Evolutionary conservation across 306 rosid species (phyloP).

Genomic region (Betula pendula): DNA sequence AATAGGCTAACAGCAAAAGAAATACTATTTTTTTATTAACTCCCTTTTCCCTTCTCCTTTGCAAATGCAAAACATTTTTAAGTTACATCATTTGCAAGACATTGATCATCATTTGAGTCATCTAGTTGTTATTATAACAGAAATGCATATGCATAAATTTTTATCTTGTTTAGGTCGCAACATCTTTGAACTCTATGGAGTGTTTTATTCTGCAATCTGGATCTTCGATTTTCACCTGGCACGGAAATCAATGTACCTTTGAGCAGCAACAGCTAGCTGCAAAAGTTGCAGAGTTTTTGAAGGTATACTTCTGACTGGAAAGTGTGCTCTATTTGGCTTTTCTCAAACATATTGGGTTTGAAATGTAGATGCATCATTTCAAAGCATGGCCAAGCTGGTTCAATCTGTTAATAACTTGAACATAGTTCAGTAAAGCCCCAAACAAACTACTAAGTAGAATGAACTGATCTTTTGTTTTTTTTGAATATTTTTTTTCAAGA

Average conservation of each 20-base stretch:
- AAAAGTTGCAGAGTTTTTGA: conserved; percentile 85
- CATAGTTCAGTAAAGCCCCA: not conserved
- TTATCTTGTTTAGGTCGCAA: conserved; percentile 65
- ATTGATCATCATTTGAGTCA: conserved; percentile 7
- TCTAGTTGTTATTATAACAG: conserved; percentile 9
- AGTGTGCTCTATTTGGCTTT: conserved; percentile 5
- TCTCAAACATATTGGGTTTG: conserved; percentile 3
- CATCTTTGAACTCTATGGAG: conserved; percentile 79
- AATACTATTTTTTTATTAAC: not conserved
- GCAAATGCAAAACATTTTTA: not conserved
- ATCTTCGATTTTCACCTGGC: conserved; percentile 86
- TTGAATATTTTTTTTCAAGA: not conserved
- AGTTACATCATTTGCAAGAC: not conserved
- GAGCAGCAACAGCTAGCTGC: conserved; percentile 96
- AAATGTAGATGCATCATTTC: conserved; percentile 12
- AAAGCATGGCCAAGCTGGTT: conserved; percentile 15
- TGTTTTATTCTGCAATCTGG: conserved; percentile 94
- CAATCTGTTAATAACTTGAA: not conserved
- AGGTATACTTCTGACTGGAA: conserved; percentile 44
- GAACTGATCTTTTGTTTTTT: not conserved
- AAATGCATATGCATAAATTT: not conserved
- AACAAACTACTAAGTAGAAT: not conserved
- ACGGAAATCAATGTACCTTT: conserved; percentile 80
- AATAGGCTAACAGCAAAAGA: not conserved
- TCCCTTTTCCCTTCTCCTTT: not conserved